These are phyloP conservation scores for Betula pendula DNA, from an alignment of 306 rosid genomes.

Conservation along the genomic window DNA sequence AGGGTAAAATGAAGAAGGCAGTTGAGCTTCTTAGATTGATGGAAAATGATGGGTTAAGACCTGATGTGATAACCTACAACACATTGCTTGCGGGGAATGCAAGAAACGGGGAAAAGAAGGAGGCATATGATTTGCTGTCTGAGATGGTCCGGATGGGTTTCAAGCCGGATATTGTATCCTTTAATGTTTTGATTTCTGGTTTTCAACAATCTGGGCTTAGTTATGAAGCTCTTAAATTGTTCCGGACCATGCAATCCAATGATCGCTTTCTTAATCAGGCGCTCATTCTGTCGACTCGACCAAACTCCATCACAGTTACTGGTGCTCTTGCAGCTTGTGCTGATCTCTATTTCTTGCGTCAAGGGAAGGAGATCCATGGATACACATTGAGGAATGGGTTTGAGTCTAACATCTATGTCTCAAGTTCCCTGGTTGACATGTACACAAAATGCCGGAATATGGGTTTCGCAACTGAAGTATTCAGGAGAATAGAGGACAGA, in stretches of 20 bases:
- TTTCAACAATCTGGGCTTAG: slow-evolving; percentile 50
- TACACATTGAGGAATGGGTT: slow-evolving; percentile 32
- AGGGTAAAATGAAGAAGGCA: slow-evolving; percentile 31
- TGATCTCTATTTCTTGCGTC: slow-evolving; percentile 29
- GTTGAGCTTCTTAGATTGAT: slow-evolving; percentile 36
- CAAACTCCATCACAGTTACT: slow-evolving; percentile 33
- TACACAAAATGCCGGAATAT: slow-evolving; percentile 35
- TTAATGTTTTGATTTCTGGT: slow-evolving; percentile 45
- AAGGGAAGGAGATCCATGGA: slow-evolving; percentile 57
- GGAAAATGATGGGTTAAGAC: slow-evolving; percentile 35
- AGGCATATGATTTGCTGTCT: slow-evolving; percentile 40
- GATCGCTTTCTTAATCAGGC: slow-evolving; percentile 16
- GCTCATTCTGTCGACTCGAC: slow-evolving; percentile 18
- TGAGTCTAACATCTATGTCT: slow-evolving; percentile 33
- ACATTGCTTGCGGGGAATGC: slow-evolving; percentile 44
- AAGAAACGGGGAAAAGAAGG: slow-evolving; percentile 40
- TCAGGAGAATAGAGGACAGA: slow-evolving; percentile 23
- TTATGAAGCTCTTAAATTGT: slow-evolving; percentile 46
- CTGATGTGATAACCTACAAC: slow-evolving; percentile 49
- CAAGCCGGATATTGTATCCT: slow-evolving; percentile 40
- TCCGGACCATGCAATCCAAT: slow-evolving; percentile 32
- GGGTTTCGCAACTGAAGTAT: slow-evolving; percentile 32
- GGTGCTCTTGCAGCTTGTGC: slow-evolving; percentile 54
- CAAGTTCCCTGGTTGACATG: slow-evolving; percentile 41
- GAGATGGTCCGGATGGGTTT: slow-evolving; percentile 36